phyloP scores from a whole-genome alignment of 345 rosid species.

The Trapa incisa region DNA sequence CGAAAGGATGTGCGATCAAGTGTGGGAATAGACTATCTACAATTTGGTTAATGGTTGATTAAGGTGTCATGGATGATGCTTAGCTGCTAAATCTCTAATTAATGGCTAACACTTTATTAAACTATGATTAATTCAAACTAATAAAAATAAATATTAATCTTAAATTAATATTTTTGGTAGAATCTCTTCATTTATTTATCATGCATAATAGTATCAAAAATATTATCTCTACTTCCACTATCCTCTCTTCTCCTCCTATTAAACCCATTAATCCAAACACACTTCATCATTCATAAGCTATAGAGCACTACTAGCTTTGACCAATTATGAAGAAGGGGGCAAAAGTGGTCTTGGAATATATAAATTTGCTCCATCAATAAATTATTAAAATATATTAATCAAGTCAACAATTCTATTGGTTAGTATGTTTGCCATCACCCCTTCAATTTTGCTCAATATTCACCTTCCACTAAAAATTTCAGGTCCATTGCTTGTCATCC shows the following conservation, averaged over 20 bases:
- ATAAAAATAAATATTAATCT: too few species aligned
- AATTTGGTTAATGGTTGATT: not conserved
- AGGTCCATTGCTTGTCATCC: too few species aligned
- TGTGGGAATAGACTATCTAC: not conserved
- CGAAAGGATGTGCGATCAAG: not conserved
- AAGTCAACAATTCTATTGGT: not conserved
- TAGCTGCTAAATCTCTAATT: not conserved
- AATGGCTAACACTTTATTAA: too few species aligned
- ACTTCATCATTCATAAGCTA: constrained; percentile 1
- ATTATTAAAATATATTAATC: not conserved
- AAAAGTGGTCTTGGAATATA: not conserved
- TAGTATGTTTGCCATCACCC: not conserved
- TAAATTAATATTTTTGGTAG: too few species aligned
- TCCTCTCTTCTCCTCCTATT: too few species aligned
- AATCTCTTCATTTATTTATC: too few species aligned
- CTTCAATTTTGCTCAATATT: not conserved
- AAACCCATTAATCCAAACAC: too few species aligned
- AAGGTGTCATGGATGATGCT: not conserved
- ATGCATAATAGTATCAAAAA: too few species aligned
- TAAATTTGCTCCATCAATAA: not conserved
- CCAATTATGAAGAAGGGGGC: not conserved
- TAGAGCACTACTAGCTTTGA: not conserved
- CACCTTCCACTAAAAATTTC: too few species aligned
- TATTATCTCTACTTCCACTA: too few species aligned
- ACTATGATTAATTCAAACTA: too few species aligned